phyloP scores from a whole-genome alignment of 2,329 filamentous ascomycete genomes.

The Hypomyces rosellus region DNA sequence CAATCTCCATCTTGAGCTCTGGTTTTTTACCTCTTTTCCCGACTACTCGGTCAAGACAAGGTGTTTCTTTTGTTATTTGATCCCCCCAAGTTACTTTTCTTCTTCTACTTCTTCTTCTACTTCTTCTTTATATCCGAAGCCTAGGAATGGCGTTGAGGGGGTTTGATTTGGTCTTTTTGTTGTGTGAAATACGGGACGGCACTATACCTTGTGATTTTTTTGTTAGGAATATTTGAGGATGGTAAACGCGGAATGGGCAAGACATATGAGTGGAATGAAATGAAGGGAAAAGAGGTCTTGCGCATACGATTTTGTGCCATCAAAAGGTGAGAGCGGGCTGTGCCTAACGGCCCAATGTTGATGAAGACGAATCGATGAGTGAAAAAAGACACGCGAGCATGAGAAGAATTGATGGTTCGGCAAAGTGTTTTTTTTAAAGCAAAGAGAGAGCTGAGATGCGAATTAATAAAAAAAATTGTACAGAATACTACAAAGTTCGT shows the following conservation, averaged over 20 bases:
- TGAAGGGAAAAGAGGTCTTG: too few relatives aligned
- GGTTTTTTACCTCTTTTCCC: too few relatives aligned
- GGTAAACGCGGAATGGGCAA: too few relatives aligned
- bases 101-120: neutral
- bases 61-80: neutral
- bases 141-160: conserved; percentile 7
- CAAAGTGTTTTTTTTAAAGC: neutral
- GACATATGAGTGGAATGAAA: too few relatives aligned
- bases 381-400: too few relatives aligned
- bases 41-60: neutral
- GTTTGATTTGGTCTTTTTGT: conserved; percentile 2
- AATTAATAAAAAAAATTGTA: neutral
- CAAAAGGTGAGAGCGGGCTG: neutral
- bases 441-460: neutral
- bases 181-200: conserved; percentile 1
- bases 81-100: neutral
- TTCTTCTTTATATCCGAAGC: conserved; percentile 13
- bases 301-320: too few relatives aligned
- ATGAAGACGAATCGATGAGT: too few relatives aligned
- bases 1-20: too few relatives aligned
- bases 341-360: neutral
- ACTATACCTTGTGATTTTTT: conserved; percentile 8
- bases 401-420: neutral
- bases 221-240: too few relatives aligned
- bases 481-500: neutral